Base-by-base conservation (phyloP, 2,329 filamentous ascomycete species). In the Apiospora hydei region DNA sequence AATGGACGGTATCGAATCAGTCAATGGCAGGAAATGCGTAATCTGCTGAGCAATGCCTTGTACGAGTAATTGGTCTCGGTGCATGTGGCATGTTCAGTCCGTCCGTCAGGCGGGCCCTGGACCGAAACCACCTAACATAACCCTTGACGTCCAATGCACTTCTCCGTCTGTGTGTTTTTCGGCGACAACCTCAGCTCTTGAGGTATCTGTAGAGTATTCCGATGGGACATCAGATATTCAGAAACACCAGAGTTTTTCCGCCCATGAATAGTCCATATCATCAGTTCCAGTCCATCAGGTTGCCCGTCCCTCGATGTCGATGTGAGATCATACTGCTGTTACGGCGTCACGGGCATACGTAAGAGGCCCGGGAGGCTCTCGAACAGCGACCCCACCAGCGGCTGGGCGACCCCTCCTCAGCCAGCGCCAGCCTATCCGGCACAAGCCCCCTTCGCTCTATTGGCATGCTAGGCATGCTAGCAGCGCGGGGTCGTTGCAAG, bases 401-500 rank as follows among this genome's bases (percentile, higher is more conserved):
- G 7, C 34, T n/a, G 10, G 5, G 2, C 57, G 11, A n/a, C 57
- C 57, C 57, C 57, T 64, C 57, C 21, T 43, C 41, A 43, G 21
- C 44, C 44, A 7, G 18, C 44, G 16, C n/a, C 53, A 61, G 57
- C 57, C 57, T 64, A 64, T 64, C 57, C 57, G 57, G 57, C 41
- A n/a, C 57, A 24, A 64, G 57, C 30, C 57, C 34, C 57, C 57
- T 41, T 64, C 57, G 30, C 30, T 41, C 34, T 64, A 64, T 64
- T 64, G 57, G 57, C 41, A 64, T 64, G 57, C 57, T 64, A 64
- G 57, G 57, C 41, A 64, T 64, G 57, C 57, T 64, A 64, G 34
- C 57, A 64, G 57, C 57, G 57, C 57, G 57, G 57, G 57, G 57
- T 64, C 57, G 57, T 64, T 2, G 34, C 57, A 41, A 64, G 57